Evolutionary conservation across 208 protist species (phyloP), one percentile per base, ranked within the genome.

Genomic region (Jaenimonas drosophilae): DNA sequence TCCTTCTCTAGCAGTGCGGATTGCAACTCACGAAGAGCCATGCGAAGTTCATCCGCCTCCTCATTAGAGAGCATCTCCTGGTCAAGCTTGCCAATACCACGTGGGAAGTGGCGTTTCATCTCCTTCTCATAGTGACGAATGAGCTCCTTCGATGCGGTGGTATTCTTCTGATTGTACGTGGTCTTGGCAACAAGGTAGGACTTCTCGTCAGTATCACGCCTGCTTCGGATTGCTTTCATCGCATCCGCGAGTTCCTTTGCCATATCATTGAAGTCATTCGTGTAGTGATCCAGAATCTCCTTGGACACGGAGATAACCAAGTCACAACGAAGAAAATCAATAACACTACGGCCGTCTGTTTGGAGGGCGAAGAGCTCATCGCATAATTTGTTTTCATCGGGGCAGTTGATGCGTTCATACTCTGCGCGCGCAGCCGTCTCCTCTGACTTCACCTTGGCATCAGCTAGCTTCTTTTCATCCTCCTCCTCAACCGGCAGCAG

Each of bases 191-290:
- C n/a, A 24, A 39, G 26, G 50, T 74, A 88, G 3, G 66, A 43
- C 12, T 34, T 38, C 14, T 88, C 82, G 43, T 87, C 82, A 2
- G 56, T 61, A 38, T 88, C 72, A 17, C 82, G 74, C 24, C 63
- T 54, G 19, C 51, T 54, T 27, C 75, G 66, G 29, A 88, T 80
- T 2, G 62, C 55, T 55, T 77, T 78, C 82, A 91, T 91, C 11
- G 72, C 25, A 12, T 83, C 66, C 12, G 75, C 64, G 16, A 91
- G 62, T 47, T 91, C 74, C 69, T 76, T 91, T 2, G 74, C 49
- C 62, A 80, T 83, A 28, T 87, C 82, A 48, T 72, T 81, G 59
- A 91, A 86, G 38, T 91, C 82, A 33, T 39, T 70, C 63, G 85
- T 74, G 43, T 71, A 79, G 19, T 64, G 68, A 21, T 91, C 82